These are phyloP conservation scores for Penicillium hesseltinei DNA, from an alignment of 2,329 filamentous ascomycete species.

Conservation along the genomic window DNA sequence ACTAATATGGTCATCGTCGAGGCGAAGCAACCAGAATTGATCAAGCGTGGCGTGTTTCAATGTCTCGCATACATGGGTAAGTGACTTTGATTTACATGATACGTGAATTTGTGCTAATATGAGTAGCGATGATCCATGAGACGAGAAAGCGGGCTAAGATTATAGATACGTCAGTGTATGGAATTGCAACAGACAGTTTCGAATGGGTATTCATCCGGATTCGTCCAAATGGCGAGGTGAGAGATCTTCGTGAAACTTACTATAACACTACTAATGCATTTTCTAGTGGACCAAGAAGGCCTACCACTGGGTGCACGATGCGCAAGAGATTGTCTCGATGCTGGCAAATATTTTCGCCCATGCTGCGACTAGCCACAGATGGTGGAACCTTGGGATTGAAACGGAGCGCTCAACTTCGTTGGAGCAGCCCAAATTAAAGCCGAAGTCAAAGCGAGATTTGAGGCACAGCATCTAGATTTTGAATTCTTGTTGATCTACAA, in stretches of 20 bases:
- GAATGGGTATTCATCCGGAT: not conserved
- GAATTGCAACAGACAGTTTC: not conserved
- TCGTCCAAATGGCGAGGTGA: not conserved
- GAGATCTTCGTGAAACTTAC: not conserved
- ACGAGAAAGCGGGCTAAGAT: not conserved
- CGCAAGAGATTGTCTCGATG: not conserved
- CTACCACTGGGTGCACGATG: not conserved
- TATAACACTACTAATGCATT: not conserved
- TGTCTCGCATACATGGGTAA: not conserved
- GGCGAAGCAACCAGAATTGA: not conserved
- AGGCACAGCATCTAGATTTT: not conserved
- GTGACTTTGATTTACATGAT: not conserved
- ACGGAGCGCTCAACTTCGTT: not conserved
- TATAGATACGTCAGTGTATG: not conserved
- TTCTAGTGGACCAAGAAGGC: not conserved
- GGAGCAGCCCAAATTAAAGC: not conserved
- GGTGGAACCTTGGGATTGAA: not conserved
- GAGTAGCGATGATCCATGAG: not conserved
- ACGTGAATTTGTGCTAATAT: not conserved
- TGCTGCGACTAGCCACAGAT: not conserved
- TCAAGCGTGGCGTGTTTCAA: not conserved
- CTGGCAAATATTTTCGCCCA: not conserved
- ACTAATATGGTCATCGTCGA: not conserved
- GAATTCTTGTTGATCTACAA: no score
- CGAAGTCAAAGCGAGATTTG: not conserved